Conservation (phyloP, 495 filamentous ascomycete species). For the Cercophora sp. region DNA sequence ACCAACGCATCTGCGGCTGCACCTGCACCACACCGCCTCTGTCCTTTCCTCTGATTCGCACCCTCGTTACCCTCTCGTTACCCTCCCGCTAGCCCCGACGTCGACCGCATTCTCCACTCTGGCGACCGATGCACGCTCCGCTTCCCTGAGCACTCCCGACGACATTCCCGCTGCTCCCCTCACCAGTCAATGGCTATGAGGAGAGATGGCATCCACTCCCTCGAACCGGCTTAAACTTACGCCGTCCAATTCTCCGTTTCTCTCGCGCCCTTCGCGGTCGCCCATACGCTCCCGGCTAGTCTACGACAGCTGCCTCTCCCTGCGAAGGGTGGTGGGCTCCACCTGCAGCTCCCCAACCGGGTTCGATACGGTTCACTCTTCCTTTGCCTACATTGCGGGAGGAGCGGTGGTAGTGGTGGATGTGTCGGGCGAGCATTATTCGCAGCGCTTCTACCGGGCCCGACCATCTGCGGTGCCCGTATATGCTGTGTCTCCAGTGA, state of each 20-base stretch:
- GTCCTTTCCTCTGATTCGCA: not conserved
- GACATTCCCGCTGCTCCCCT: slow-evolving; percentile 1
- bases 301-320: slow-evolving; percentile 56
- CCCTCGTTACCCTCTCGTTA: not conserved
- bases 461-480: slow-evolving; percentile 71
- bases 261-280: slow-evolving; percentile 58
- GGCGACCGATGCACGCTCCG: slow-evolving; percentile 14
- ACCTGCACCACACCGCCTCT: not conserved
- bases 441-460: slow-evolving; percentile 87
- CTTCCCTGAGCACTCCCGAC: slow-evolving; percentile 11
- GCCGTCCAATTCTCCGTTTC: slow-evolving; percentile 72
- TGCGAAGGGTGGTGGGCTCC: slow-evolving; percentile 83
- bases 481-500: slow-evolving; percentile 40
- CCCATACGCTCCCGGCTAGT: slow-evolving; percentile 41
- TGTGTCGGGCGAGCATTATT: slow-evolving; percentile 67
- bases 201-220: slow-evolving; percentile 55
- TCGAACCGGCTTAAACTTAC: slow-evolving; percentile 68
- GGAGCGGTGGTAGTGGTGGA: slow-evolving; percentile 89
- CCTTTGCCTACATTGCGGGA: slow-evolving; percentile 87
- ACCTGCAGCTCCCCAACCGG: slow-evolving; percentile 80
- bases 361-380: slow-evolving; percentile 74
- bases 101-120: not conserved
- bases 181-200: slow-evolving; percentile 44
- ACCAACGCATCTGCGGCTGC: not conserved
- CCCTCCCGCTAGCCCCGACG: no score